These are phyloP conservation scores for Monosporascus cannonballus DNA, from an alignment of 2,329 filamentous ascomycete genomes.

Conservation along the genomic window DNA sequence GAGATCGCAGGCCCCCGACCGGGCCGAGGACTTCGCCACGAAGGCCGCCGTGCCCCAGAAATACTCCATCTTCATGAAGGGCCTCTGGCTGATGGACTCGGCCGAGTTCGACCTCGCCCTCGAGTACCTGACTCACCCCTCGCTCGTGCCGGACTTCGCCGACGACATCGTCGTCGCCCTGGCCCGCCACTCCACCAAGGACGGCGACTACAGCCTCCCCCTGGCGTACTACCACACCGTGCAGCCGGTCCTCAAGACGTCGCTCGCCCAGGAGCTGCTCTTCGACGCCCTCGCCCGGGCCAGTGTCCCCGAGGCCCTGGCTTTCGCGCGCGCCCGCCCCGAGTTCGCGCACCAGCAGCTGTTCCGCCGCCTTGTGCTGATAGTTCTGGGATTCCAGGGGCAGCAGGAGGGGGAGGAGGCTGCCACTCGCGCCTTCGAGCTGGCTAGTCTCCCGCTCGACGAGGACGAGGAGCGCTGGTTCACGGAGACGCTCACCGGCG, in stretches of 20 bases:
- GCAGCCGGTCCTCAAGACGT: conserved; percentile 63
- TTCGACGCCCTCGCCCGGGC: conserved; percentile 63
- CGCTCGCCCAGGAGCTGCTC: conserved; percentile 57
- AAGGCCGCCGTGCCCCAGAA: conserved; percentile 63
- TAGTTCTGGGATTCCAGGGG: conserved; percentile 42
- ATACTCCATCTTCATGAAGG: conserved; percentile 76
- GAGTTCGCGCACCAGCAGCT: conserved; percentile 56
- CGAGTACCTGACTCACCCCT: conserved; percentile 72
- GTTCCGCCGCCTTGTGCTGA: conserved; percentile 59
- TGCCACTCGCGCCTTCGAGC: conserved; percentile 57
- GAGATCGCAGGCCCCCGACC: conserved; percentile 25
- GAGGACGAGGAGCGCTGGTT: conserved; percentile 68
- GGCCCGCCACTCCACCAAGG: conserved; percentile 51
- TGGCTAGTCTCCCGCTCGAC: conserved; percentile 69
- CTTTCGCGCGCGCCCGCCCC: conserved; percentile 62
- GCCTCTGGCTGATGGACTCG: conserved; percentile 74
- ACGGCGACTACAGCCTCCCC: conserved; percentile 57
- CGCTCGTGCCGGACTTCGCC: conserved; percentile 71
- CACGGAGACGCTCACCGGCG: conserved; percentile 58
- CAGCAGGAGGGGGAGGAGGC: conserved; percentile 23
- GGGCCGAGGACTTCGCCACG: conserved; percentile 50
- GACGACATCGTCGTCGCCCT: conserved; percentile 73
- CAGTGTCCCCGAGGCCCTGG: conserved; percentile 66
- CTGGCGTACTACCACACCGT: conserved; percentile 75
- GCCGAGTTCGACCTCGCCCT: conserved; percentile 65